Evolutionary conservation across 306 rosid species (phyloP).

Genomic region (Psophocarpus tetragonolobus): DNA sequence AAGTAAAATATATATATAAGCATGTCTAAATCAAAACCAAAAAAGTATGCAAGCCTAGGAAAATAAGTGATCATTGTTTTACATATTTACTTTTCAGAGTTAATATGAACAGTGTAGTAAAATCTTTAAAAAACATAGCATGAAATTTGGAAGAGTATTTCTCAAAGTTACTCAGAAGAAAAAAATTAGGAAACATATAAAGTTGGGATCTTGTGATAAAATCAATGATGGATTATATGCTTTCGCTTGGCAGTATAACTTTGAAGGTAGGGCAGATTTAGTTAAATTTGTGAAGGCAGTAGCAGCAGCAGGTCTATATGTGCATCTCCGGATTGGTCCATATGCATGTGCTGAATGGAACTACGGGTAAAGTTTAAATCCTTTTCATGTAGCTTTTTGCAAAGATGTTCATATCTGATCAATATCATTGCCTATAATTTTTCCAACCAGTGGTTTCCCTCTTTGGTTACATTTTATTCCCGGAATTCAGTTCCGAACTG

Average conservation of each 20-base stretch:
- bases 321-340: slow-evolving; percentile 93
- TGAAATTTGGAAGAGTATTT: background rate
- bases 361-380: slow-evolving; percentile 61
- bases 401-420: slow-evolving; percentile 19
- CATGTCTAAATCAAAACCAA: background rate
- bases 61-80: background rate
- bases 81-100: background rate
- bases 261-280: slow-evolving; percentile 76
- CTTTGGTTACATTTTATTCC: slow-evolving; percentile 87
- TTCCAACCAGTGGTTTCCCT: slow-evolving; percentile 78
- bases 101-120: background rate
- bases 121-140: background rate
- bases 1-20: background rate
- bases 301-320: slow-evolving; percentile 79
- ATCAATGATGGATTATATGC: slow-evolving; percentile 4
- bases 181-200: background rate
- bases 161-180: background rate
- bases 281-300: slow-evolving; percentile 77
- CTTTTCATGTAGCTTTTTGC: background rate
- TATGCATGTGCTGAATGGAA: slow-evolving; percentile 98
- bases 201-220: background rate
- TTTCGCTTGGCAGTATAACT: slow-evolving; percentile 63
- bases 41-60: slow-evolving; percentile 10
- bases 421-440: background rate
- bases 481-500: slow-evolving; percentile 75